Conservation (phyloP, 441 rosid species). For the Hypseocharis bilobata region DNA sequence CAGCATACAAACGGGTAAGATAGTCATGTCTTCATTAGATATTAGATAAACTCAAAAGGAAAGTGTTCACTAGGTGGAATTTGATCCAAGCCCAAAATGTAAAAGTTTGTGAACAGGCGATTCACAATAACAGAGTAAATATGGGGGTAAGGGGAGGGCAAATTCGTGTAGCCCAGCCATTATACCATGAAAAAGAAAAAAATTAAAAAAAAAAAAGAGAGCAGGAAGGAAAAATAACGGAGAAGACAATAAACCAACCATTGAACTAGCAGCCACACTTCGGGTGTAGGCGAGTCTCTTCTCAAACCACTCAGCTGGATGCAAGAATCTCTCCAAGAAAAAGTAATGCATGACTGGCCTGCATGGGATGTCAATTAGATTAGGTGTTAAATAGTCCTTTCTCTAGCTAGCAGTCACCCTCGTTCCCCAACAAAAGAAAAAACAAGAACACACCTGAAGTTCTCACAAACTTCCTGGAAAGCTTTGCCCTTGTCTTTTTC, state of each 20-base stretch:
- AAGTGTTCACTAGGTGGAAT: neutral
- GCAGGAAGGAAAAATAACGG: neutral
- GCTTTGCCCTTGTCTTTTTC: constrained; percentile 78
- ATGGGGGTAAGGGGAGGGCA: neutral
- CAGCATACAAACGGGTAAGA: constrained; percentile 1
- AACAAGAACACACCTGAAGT: constrained; percentile 61
- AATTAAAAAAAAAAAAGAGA: too few relatives aligned
- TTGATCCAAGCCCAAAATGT: neutral
- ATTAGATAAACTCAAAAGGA: neutral
- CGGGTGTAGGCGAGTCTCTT: constrained; percentile 94
- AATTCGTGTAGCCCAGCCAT: neutral
- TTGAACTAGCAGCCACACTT: constrained; percentile 92
- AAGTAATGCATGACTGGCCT: constrained; percentile 97
- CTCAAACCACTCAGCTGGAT: constrained; percentile 98
- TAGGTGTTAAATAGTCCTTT: constrained; percentile 18
- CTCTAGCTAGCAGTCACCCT: neutral
- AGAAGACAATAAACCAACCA: constrained; percentile 43
- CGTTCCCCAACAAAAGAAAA: neutral
- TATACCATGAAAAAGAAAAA: too few relatives aligned
- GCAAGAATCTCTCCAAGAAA: constrained; percentile 78
- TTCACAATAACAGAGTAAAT: neutral
- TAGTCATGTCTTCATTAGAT: constrained; percentile 6
- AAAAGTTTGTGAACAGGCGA: neutral
- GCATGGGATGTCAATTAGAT: constrained; percentile 29
- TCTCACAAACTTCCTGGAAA: constrained; percentile 70